Evolutionary conservation across 495 filamentous ascomycete genomes (phyloP), one percentile per base, ranked within the genome.

Genomic region (Aspergillus saccharolyticus): DNA sequence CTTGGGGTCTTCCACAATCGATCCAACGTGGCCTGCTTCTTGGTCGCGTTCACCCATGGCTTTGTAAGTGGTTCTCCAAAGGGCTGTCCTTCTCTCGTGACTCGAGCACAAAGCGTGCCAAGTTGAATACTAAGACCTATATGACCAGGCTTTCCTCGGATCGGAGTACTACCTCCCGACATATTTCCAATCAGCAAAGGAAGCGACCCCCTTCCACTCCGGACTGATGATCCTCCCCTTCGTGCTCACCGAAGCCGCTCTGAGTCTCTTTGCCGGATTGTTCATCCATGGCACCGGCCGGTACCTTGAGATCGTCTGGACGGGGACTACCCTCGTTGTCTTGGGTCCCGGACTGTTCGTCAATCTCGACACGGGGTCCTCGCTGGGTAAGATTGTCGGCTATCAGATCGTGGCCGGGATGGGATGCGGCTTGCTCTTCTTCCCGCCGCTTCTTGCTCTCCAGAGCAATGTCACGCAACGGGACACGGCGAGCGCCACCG

Each of bases 401-500:
- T 85, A 73, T 65, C 85, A 89, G 61, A 77, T 90, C 49, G 64
- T 91, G 22, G 78, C 82, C 5, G 90, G 88, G 18, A 54, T 74
- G 1, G 78, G 78, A 1, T 71, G 71, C 3, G 78, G 78, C 3
- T 65, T 79, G 20, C 70, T 79, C 21, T 80, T 81, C 63, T 63
- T 72, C 64, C 74, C 86, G 0, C 90, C 91, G 0, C 80, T 95
- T 33, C 86, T 96, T 44, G 89, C 91, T 0, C 73, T 96, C 1
- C 90, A 94, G 59, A 81, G 83, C n/a, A 79, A 79, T 22, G 83
- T 91, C 54, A 71, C 80, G 1, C 83, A 84, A 22, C 74, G 79
- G 6, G 89, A 95, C 49, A 87, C 88, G 16, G 91, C 86, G 0
- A 83, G 87, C 0, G 91, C 89, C 3, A 94, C 89, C 0, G 83